Percentiles rank a stretch among this genome's conserved stretches.
Conservation (phyloP, 345 rosid genomes). For the Lumnitzera racemosa region DNA sequence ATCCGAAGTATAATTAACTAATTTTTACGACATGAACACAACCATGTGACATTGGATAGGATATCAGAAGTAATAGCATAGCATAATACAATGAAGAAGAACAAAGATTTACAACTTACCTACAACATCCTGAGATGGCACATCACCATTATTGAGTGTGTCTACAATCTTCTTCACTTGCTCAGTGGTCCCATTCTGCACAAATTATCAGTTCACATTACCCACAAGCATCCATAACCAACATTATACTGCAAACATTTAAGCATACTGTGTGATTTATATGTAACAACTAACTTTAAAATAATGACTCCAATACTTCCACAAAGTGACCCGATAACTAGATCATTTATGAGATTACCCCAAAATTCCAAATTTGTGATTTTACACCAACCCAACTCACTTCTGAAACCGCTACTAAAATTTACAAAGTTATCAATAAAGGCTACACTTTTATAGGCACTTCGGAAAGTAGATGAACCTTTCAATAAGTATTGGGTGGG, state of each 20-base stretch:
- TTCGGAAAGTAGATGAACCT: too few species aligned
- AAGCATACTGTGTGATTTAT: not conserved
- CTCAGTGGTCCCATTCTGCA: constrained; percentile 80
- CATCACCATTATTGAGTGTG: constrained; percentile 55
- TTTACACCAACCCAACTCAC: too few species aligned
- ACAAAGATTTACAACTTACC: constrained; percentile 30
- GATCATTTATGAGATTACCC: too few species aligned
- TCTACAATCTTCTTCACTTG: constrained; percentile 88
- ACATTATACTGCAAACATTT: not conserved
- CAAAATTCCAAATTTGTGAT: too few species aligned
- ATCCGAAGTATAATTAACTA: too few species aligned
- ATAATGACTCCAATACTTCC: too few species aligned
- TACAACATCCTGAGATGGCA: constrained; percentile 70
- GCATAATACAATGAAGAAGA: not conserved
- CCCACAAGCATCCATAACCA: not conserved
- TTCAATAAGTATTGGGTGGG: too few species aligned
- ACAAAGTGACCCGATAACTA: too few species aligned
- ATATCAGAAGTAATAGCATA: not conserved
- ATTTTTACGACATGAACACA: too few species aligned
- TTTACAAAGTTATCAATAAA: too few species aligned
- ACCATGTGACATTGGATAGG: not conserved
- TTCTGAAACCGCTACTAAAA: too few species aligned
- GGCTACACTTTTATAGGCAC: too few species aligned
- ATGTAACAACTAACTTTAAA: not conserved
- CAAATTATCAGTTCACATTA: not conserved